These are phyloP conservation scores for Talaromyces sp. DNA, from an alignment of 2,329 filamentous ascomycete genomes.

Conservation along the genomic window DNA sequence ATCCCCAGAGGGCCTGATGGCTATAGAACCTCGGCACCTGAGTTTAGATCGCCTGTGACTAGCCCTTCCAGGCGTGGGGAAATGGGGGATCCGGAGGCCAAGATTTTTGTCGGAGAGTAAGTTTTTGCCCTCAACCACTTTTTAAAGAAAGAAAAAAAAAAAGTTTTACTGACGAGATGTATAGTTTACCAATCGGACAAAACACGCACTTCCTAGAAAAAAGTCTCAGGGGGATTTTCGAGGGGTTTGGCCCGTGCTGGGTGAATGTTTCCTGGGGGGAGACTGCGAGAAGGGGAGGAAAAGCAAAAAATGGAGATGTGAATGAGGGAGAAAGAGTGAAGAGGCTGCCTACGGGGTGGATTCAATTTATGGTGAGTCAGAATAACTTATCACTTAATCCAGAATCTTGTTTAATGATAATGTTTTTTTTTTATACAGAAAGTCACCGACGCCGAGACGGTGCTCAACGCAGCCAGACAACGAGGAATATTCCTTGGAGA, in stretches of 20 bases:
- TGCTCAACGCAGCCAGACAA: neutral
- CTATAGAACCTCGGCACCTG: neutral
- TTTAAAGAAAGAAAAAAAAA: neutral
- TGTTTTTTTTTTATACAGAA: neutral
- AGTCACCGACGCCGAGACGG: neutral
- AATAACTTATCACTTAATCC: neutral
- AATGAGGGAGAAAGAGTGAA: neutral
- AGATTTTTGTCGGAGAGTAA: neutral
- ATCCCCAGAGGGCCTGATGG: too few relatives aligned
- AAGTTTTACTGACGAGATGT: neutral
- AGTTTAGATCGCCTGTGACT: neutral
- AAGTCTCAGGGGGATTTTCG: neutral
- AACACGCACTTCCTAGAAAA: neutral
- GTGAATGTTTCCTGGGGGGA: neutral
- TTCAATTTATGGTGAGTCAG: neutral
- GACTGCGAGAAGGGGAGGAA: neutral
- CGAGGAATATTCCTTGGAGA: neutral
- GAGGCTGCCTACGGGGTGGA: neutral
- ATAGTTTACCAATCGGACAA: neutral
- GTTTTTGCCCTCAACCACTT: neutral
- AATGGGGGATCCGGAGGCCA: neutral
- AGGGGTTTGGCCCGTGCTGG: neutral
- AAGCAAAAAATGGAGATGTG: neutral
- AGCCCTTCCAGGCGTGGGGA: neutral
- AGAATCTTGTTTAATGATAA: neutral